These are phyloP conservation scores for Thelonectria olida DNA, from an alignment of 2,329 filamentous ascomycete genomes.

Conservation along the genomic window DNA sequence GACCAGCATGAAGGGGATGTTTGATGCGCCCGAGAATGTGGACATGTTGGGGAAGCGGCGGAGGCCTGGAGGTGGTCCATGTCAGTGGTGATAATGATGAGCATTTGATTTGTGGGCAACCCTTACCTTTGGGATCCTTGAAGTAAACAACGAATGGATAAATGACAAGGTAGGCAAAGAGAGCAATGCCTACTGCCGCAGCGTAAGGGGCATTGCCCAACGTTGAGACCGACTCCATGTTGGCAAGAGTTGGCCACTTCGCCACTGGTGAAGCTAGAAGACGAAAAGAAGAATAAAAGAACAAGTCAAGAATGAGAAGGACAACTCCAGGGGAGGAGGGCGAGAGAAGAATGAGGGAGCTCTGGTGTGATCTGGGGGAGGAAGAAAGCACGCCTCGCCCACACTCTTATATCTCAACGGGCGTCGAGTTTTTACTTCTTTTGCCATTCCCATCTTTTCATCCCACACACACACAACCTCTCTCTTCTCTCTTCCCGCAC, in stretches of 20 bases:
- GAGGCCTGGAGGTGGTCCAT: constrained; percentile 12
- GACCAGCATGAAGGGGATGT: constrained; percentile 29
- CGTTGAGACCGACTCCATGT: constrained; percentile 13
- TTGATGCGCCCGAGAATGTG: constrained; percentile 30
- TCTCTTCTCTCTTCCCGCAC: not conserved
- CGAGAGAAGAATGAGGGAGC: not conserved
- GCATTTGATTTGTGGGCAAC: not conserved
- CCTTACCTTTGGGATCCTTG: constrained; percentile 46
- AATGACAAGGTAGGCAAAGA: constrained; percentile 22
- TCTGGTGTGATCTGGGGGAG: not conserved
- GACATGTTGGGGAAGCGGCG: constrained; percentile 34
- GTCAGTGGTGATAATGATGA: not conserved
- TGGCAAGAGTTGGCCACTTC: not conserved
- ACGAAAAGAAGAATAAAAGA: not conserved
- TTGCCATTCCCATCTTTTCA: not conserved
- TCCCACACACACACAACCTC: too few species aligned
- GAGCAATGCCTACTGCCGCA: constrained; percentile 11
- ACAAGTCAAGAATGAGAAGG: not conserved
- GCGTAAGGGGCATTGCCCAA: constrained; percentile 31
- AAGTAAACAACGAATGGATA: constrained; percentile 26
- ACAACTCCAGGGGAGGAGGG: not conserved
- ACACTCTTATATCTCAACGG: constrained; percentile 4
- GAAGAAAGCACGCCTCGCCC: not conserved
- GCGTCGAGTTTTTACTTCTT: not conserved
- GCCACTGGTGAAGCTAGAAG: not conserved